Percentiles rank a stretch among this genome's conserved stretches.
Evolutionary conservation across 2,329 filamentous ascomycete genomes (phyloP).

Genomic region (Sporothrix dimorphospora): DNA sequence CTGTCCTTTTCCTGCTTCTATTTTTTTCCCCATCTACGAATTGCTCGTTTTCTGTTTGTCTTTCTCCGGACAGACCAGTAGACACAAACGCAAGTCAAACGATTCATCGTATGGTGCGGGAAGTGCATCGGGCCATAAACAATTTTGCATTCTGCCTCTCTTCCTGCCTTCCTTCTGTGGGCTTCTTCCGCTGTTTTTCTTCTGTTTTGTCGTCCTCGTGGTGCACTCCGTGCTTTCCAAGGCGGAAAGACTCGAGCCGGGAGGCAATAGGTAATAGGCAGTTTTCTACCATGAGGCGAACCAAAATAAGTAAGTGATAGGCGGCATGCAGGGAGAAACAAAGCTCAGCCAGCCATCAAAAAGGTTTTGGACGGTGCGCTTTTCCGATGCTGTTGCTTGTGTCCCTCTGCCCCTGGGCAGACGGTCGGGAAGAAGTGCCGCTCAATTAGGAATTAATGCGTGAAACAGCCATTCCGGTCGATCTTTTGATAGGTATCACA

Average conservation of each 20-base stretch:
- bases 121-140: slow-evolving; percentile 12
- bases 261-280: not conserved
- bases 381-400: not conserved
- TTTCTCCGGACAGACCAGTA: not conserved
- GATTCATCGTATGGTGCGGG: slow-evolving; percentile 12
- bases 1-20: not conserved
- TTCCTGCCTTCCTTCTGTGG: not conserved
- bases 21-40: not conserved
- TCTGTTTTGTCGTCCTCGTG: not conserved
- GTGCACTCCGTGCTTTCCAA: not conserved
- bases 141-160: slow-evolving; percentile 1
- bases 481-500: too few relatives aligned
- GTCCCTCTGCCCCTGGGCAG: not conserved
- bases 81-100: not conserved
- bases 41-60: not conserved
- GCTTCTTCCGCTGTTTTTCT: not conserved
- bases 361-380: not conserved
- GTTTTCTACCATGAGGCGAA: not conserved
- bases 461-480: too few relatives aligned
- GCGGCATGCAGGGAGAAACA: not conserved
- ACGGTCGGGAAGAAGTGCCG: not conserved
- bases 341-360: not conserved
- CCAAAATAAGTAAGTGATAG: not conserved
- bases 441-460: not conserved
- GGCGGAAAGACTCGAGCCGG: not conserved